Percentiles rank a stretch among this genome's conserved stretches.
Conservation (phyloP, 192 early-diverging fungal species). For the Kickxella alabastrina region DNA sequence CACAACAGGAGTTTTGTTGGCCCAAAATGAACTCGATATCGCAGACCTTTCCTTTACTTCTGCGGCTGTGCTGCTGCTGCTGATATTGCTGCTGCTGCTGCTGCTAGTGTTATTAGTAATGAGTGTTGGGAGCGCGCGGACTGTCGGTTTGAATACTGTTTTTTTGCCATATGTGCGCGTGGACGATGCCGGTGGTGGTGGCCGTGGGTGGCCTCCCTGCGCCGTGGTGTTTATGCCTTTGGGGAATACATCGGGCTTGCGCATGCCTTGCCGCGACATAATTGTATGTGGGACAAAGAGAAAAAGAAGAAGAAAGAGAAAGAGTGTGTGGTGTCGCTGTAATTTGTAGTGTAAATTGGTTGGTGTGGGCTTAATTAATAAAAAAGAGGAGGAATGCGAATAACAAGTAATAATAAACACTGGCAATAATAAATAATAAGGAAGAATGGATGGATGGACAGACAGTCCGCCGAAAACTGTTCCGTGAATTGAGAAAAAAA, state of each 20-base stretch:
- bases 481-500: too few species aligned
- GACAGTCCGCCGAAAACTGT: too few species aligned
- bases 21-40: background rate
- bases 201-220: too few species aligned
- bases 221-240: slow-evolving; percentile 5
- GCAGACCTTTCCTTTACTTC: background rate
- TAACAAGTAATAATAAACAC: background rate
- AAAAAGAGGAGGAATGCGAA: background rate
- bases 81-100: too few species aligned
- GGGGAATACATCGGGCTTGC: background rate
- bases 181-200: too few species aligned
- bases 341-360: too few species aligned
- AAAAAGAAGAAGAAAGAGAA: too few species aligned
- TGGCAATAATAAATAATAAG: background rate
- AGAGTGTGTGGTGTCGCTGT: too few species aligned
- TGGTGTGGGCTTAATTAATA: background rate
- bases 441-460: background rate
- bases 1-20: background rate
- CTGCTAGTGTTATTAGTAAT: too few species aligned
- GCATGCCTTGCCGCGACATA: background rate
- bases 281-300: too few species aligned
- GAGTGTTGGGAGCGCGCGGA: slow-evolving; percentile 29
- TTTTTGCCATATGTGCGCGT: too few species aligned
- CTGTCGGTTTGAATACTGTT: slow-evolving; percentile 33
- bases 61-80: background rate